Conservation (phyloP, 768 basidiomycete genomes). For the Cyathus striatus region DNA sequence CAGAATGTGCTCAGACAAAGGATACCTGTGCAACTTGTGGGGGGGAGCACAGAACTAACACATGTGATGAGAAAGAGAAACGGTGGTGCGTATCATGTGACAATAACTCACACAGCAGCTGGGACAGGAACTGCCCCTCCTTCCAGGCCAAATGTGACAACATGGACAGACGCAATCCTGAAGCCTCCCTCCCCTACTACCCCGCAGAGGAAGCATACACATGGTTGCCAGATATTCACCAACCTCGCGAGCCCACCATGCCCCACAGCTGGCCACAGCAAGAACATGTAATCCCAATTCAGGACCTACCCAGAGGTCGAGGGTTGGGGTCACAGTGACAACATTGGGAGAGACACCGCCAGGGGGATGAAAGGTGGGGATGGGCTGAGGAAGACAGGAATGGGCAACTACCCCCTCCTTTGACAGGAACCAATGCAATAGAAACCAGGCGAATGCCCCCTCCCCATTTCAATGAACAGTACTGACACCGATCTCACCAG, state of each 20-base stretch:
- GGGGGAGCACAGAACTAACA: no score
- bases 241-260: background rate
- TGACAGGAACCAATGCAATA: background rate
- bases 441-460: background rate
- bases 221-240: constrained; percentile 1
- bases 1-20: no score
- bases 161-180: constrained; percentile 7
- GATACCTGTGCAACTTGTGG: no score
- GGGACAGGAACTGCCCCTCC: constrained; percentile 11
- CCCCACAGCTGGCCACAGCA: background rate
- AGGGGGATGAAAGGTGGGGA: background rate
- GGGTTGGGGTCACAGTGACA: background rate
- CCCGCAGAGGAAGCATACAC: constrained; percentile 12
- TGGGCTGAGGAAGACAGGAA: background rate
- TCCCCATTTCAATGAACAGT: background rate
- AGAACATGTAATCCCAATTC: background rate
- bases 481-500: background rate
- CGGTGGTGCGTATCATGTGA: constrained; percentile 12
- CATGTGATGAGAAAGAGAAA: no score
- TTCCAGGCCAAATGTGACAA: constrained; percentile 10
- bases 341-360: background rate
- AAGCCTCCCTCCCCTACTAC: constrained; percentile 13
- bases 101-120: constrained; percentile 11
- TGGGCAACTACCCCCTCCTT: background rate
- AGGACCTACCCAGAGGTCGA: background rate